These are phyloP conservation scores for Raddia distichophylla DNA, from an alignment of 176 grass and related monocot genomes.

Conservation along the genomic window DNA sequence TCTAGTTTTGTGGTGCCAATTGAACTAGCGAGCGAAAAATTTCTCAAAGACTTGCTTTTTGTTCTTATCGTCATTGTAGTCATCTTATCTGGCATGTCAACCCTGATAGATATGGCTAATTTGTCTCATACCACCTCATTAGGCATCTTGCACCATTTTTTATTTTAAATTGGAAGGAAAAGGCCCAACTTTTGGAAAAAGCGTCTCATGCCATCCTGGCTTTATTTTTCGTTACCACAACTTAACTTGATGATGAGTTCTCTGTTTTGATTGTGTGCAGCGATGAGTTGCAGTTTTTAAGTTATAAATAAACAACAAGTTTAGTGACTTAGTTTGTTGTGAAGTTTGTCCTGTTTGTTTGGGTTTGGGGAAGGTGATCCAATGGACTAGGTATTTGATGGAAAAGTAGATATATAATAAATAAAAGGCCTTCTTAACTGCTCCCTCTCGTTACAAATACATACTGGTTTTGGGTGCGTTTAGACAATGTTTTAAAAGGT, in stretches of 20 bases:
- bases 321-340: not conserved
- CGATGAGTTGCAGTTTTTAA: not conserved
- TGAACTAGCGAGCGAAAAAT: not conserved
- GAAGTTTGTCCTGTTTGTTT: not conserved
- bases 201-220: not conserved
- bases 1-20: constrained; percentile 10
- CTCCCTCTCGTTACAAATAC: no score
- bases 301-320: not conserved
- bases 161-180: not conserved
- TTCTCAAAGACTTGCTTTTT: not conserved
- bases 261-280: not conserved
- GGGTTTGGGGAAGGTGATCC: not conserved
- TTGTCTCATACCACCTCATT: constrained; percentile 22
- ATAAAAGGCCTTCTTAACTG: not conserved
- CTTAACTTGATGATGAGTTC: not conserved
- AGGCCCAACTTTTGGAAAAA: not conserved
- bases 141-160: not conserved
- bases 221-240: not conserved
- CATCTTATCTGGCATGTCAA: constrained; percentile 47
- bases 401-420: not conserved
- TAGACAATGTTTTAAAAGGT: no score
- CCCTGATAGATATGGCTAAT: constrained; percentile 38
- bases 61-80: constrained; percentile 18
- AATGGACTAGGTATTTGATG: not conserved
- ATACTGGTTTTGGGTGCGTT: no score